phyloP scores from a whole-genome alignment of 2,329 filamentous ascomycete genomes.

The Stachybotrys chartarum region DNA sequence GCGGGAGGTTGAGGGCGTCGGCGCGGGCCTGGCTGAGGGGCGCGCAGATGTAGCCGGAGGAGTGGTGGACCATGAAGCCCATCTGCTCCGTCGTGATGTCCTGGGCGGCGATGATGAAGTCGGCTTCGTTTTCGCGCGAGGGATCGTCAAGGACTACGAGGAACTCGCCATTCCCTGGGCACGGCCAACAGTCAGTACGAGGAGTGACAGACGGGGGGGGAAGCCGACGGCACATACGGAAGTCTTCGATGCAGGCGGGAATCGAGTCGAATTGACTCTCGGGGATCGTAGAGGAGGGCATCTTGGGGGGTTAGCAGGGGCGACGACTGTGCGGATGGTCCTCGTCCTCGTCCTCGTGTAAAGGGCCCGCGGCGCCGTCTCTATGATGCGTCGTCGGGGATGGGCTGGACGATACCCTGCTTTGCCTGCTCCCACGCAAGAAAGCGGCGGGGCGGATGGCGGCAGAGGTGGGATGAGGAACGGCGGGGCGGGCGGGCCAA shows the following conservation, averaged over 20 bases:
- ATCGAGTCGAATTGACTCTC: slow-evolving; percentile 55
- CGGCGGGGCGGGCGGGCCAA: too few relatives aligned
- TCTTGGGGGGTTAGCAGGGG: too few relatives aligned
- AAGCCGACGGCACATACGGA: slow-evolving; percentile 40
- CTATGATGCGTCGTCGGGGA: too few relatives aligned
- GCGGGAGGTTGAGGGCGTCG: slow-evolving; percentile 67
- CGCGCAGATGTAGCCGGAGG: slow-evolving; percentile 85
- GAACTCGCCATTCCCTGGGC: slow-evolving; percentile 72
- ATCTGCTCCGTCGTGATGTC: slow-evolving; percentile 82
- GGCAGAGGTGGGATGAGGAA: too few relatives aligned
- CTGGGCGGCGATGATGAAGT: slow-evolving; percentile 89
- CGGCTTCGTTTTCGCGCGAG: slow-evolving; percentile 93
- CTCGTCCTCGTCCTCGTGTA: too few relatives aligned
- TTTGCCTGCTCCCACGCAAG: too few relatives aligned
- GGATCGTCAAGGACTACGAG: slow-evolving; percentile 92
- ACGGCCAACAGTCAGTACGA: slow-evolving; percentile 6
- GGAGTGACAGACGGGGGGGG: not conserved
- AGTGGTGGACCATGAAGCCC: slow-evolving; percentile 91
- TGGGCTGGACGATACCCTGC: too few relatives aligned
- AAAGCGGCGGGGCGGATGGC: too few relatives aligned
- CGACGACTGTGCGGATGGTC: too few relatives aligned
- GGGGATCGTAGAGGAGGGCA: slow-evolving; percentile 45
- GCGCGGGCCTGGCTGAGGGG: slow-evolving; percentile 68
- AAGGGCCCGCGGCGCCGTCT: too few relatives aligned
- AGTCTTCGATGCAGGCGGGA: slow-evolving; percentile 56